These are phyloP conservation scores for Athelia sp. DNA, from an alignment of 1,284 basidiomycete genomes.

Conservation along the genomic window DNA sequence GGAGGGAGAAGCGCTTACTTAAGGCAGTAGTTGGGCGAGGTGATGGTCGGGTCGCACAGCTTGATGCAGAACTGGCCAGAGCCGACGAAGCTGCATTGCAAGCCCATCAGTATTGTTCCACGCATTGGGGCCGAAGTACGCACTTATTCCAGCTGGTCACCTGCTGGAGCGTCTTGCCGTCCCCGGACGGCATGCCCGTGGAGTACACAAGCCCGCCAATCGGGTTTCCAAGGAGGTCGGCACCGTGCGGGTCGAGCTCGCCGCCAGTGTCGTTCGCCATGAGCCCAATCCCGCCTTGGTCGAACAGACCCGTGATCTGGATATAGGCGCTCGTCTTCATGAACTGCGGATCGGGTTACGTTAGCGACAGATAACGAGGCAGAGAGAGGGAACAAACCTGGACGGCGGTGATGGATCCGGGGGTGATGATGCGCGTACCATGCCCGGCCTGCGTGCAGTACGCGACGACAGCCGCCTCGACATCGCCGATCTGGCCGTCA, in stretches of 20 bases:
- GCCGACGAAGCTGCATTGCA: constrained; percentile 4
- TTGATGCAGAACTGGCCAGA: constrained; percentile 5
- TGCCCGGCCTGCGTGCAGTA: constrained; percentile 28
- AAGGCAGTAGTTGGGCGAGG: constrained; percentile 41
- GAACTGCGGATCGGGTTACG: constrained; percentile 27
- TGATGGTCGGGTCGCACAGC: constrained; percentile 34
- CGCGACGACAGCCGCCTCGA: constrained; percentile 32
- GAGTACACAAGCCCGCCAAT: constrained; percentile 51
- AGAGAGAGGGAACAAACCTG: constrained; percentile 36
- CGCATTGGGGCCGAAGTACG: background rate
- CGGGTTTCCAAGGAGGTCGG: constrained; percentile 44
- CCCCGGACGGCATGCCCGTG: constrained; percentile 8
- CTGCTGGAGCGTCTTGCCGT: background rate
- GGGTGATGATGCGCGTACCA: constrained; percentile 53
- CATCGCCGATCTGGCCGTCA: constrained; percentile 27
- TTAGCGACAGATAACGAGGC: constrained; percentile 33
- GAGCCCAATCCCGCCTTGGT: constrained; percentile 43
- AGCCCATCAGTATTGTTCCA: background rate
- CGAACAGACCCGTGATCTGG: constrained; percentile 40
- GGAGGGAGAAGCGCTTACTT: constrained; percentile 18
- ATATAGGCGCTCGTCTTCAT: constrained; percentile 41
- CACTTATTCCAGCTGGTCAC: constrained; percentile 1
- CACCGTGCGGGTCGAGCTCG: constrained; percentile 40
- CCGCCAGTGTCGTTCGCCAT: constrained; percentile 38
- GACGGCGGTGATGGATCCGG: constrained; percentile 47